Base-by-base conservation (phyloP, 2,329 filamentous ascomycete species). In the Cercospora zeina region DNA sequence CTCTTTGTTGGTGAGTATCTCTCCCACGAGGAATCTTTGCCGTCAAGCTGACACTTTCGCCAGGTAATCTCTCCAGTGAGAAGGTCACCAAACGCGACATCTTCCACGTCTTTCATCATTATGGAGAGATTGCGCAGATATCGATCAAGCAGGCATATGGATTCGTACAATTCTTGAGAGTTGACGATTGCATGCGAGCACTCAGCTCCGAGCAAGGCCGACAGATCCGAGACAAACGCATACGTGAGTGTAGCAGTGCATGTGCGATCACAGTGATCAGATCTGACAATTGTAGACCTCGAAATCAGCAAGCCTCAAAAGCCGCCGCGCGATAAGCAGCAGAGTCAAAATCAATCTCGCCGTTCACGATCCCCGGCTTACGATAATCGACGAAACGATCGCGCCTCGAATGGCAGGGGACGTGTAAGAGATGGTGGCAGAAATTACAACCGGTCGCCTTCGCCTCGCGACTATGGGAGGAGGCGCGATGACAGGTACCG, bases 111-210 rank as follows among this genome's bases (percentile, higher is more conserved):
- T 97, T 99, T 73, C 87, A 92, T 72, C 84, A 83, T 61, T 93
- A 91, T 73, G 95, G 95, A 58, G 88, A 88, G 64, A 81, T 99
- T 51, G 93, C 93, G 1, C 95, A 99, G 74, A 95, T 97, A 63
- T 96, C 92, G 0, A 91, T 97, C 70, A 97, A 97, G 76, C 92
- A 95, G 68, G 93, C 93, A 1, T 97, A 96, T 76, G 95, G 95
- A 1, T 99, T 97, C 73, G 92, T 97, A 36, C 95, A 97, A 74
- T 99, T 96, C 68, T 83, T 96, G 67, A 88, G 91, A 31, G 79
- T 87, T 3, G 81, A 84, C 2, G 88, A 93, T 71, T 96, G 92
- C 67, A 81, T 84, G 61, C 81, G 82, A 50, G 93, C 93, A 4
- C 83, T 97, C 69, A 82, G 89, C 36, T 83, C 83, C 36, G 87